A percentile compares a stretch with the other conserved stretches of the same genome.
These are phyloP conservation scores for Paramyrothecium sp. DNA, from an alignment of 2,329 filamentous ascomycete species.

Conservation along the genomic window DNA sequence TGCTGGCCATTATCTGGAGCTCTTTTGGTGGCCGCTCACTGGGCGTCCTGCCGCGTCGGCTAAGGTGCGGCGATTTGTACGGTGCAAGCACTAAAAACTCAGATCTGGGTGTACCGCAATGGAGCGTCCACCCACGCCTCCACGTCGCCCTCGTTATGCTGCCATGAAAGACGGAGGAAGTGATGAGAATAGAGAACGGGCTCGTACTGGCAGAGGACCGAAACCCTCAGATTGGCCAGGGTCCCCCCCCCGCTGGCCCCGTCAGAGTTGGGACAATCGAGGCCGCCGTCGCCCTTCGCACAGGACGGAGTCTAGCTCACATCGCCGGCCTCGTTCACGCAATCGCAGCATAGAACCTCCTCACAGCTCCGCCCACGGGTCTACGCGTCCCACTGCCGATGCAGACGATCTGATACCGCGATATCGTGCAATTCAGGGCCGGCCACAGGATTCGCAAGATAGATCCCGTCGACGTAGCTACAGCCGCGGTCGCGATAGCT, in stretches of 20 bases:
- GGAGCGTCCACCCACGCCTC: constrained; percentile 28
- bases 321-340: constrained; percentile 35
- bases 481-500: constrained; percentile 29
- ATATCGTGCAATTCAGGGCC: constrained; percentile 30
- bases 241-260: constrained; percentile 29
- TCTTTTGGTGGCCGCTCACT: constrained; percentile 13
- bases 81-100: constrained; percentile 37
- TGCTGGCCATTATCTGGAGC: neutral
- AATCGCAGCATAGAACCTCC: constrained; percentile 34
- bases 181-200: constrained; percentile 35
- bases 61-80: constrained; percentile 38
- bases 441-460: constrained; percentile 25
- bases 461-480: constrained; percentile 31
- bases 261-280: constrained; percentile 24
- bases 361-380: constrained; percentile 23
- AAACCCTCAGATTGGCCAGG: constrained; percentile 27
- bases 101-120: constrained; percentile 24
- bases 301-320: constrained; percentile 29
- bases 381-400: constrained; percentile 24
- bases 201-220: constrained; percentile 31
- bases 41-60: constrained; percentile 27
- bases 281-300: constrained; percentile 29
- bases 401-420: constrained; percentile 36
- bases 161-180: constrained; percentile 39
- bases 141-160: constrained; percentile 35